Conservation (phyloP, 2,329 filamentous ascomycete genomes). For the Cladosporium colombiae region DNA sequence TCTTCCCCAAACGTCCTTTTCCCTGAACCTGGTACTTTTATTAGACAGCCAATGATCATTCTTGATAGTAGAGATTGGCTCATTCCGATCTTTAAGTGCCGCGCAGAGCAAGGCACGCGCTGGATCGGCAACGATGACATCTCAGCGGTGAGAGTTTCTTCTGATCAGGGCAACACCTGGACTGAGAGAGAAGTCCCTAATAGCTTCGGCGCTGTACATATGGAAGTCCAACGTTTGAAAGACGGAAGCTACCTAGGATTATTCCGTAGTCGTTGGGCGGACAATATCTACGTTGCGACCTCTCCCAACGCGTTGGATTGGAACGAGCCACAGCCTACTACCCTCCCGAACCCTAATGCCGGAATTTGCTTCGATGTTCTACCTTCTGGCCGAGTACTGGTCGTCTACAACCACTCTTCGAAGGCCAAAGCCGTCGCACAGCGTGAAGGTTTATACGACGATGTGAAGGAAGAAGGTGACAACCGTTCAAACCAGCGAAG, state of each 20-base stretch:
- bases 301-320: slow-evolving; percentile 23
- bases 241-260: slow-evolving; percentile 15
- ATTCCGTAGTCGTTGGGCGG: slow-evolving; percentile 8
- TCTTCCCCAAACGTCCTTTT: slow-evolving; percentile 18
- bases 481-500: slow-evolving; percentile 22
- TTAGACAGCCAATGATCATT: slow-evolving; percentile 23
- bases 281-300: slow-evolving; percentile 20
- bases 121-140: slow-evolving; percentile 27
- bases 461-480: slow-evolving; percentile 22
- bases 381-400: slow-evolving; percentile 14
- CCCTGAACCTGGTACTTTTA: slow-evolving; percentile 23
- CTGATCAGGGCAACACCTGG: slow-evolving; percentile 24
- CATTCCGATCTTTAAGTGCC: slow-evolving; percentile 25
- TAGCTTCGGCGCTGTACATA: slow-evolving; percentile 25
- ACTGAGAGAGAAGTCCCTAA: slow-evolving; percentile 21
- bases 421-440: not conserved
- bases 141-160: slow-evolving; percentile 21
- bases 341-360: slow-evolving; percentile 21
- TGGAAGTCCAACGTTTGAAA: slow-evolving; percentile 22
- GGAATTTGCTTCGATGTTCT: slow-evolving; percentile 25
- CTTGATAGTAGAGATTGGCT: slow-evolving; percentile 22
- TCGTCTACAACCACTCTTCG: slow-evolving; percentile 8
- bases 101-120: slow-evolving; percentile 21
- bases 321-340: slow-evolving; percentile 21
- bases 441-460: slow-evolving; percentile 26